Conservation (phyloP, 2,329 filamentous ascomycete species). For the Botrytis byssoidea region DNA sequence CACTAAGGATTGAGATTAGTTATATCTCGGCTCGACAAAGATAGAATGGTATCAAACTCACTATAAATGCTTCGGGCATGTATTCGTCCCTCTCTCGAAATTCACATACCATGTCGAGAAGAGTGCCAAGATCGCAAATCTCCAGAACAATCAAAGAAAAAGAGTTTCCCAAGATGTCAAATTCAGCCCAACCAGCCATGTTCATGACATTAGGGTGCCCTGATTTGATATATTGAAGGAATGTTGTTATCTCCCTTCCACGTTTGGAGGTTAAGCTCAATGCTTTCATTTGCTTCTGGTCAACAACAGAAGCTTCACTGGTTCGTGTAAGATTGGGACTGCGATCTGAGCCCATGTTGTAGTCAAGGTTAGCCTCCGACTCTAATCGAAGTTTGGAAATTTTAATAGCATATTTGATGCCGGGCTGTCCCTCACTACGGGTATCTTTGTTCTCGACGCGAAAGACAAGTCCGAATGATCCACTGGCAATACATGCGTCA, state of each 20-base stretch:
- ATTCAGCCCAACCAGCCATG: neutral
- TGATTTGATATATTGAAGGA: neutral
- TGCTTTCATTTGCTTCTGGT: neutral
- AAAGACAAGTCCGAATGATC: constrained; percentile 6
- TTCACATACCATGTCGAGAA: fast-evolving
- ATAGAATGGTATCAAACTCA: neutral
- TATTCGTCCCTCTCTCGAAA: neutral
- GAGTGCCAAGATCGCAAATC: constrained; percentile 5
- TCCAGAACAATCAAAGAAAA: neutral
- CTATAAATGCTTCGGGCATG: constrained; percentile 11
- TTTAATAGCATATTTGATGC: constrained; percentile 2
- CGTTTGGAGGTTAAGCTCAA: neutral
- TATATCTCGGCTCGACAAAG: neutral
- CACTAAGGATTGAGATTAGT: constrained; percentile 5
- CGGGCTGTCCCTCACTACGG: neutral
- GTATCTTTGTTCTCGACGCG: constrained; percentile 7
- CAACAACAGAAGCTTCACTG: neutral
- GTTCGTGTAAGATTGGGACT: neutral
- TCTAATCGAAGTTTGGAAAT: neutral
- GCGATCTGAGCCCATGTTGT: neutral
- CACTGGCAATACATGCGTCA: constrained; percentile 5
- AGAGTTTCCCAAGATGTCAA: neutral
- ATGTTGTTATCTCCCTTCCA: neutral
- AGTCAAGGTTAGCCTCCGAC: neutral
- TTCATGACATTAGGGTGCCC: constrained; percentile 8